These are phyloP conservation scores for Diaporthe humulicola DNA, from an alignment of 2,329 filamentous ascomycete species.

Conservation along the genomic window DNA sequence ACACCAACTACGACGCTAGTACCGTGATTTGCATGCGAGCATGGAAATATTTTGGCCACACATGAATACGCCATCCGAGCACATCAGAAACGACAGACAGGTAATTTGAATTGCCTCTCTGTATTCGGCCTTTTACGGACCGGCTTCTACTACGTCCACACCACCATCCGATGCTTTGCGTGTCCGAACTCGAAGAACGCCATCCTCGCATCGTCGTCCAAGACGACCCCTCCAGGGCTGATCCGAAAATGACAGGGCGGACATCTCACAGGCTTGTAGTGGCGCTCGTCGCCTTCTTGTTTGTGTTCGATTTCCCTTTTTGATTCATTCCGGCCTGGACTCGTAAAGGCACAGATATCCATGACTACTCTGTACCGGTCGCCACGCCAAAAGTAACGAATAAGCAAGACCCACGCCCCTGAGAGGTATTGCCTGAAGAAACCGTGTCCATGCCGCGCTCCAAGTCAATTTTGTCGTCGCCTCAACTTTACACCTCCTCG, in stretches of 20 bases:
- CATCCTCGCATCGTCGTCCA: conserved; percentile 22
- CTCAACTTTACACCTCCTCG: conserved; percentile 85
- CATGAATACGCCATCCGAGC: background rate
- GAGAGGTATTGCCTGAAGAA: conserved; percentile 55
- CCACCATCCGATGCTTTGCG: conserved; percentile 25
- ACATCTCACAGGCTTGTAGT: conserved; percentile 39
- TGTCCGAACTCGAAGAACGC: conserved; percentile 5
- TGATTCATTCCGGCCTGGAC: conserved; percentile 52
- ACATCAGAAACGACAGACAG: background rate
- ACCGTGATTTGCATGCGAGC: background rate
- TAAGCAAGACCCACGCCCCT: conserved; percentile 62
- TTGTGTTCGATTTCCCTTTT: conserved; percentile 46
- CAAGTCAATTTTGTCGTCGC: conserved; percentile 46
- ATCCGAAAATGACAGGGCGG: conserved; percentile 14
- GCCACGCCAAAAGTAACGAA: conserved; percentile 62
- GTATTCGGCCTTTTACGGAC: conserved; percentile 21
- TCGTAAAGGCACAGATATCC: conserved; percentile 49
- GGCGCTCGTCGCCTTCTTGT: conserved; percentile 33
- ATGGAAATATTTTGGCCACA: background rate
- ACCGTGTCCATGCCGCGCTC: conserved; percentile 55
- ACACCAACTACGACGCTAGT: background rate
- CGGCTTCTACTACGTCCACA: conserved; percentile 22
- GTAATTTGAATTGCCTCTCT: conserved; percentile 23
- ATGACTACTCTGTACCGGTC: conserved; percentile 54
- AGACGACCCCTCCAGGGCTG: conserved; percentile 4